Base-by-base conservation (phyloP, 371 early-diverging fungal genomes). In the Globomyces sp. region DNA sequence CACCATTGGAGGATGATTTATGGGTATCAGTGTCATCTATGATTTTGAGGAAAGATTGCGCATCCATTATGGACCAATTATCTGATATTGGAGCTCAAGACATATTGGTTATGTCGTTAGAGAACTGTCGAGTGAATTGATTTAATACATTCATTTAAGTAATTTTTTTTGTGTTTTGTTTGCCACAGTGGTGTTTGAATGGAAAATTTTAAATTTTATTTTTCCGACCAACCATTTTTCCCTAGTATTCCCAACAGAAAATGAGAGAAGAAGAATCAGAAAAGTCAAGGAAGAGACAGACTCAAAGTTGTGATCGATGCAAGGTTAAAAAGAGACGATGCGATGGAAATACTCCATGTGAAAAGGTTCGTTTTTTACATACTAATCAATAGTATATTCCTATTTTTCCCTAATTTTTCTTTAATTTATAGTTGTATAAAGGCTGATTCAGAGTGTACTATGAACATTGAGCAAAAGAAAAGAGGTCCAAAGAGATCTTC, bases 21-120 rank as follows among this genome's bases (percentile, higher is more conserved):
- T 96, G 96, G 96, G 92, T 92, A 2, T 92, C 93, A 1, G 92
- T 98, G 37, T 86, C 86, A 45, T 83, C 89, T 53, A 96, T 98
- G 98, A 88, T 98, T 39, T 75, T 80, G 42, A 91, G 89, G 75
- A 79, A 81, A 57, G 67, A 82, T 42, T 84, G 89, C 51, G 95
- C 89, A 2, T 89, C 91, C 50, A 86, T 90, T 11, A 93, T 98
- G 93, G 98, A 98, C 67, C 71, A 80, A 68, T 78, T 98, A 69
- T 86, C 89, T 68, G 88, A 84, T n/a, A 78, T 89, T 62, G 96
- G 96, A n/a, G 98, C 96, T 1, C 84, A 85, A 3, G 98, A 98
- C 73, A 94, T 98, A 51, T 75, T 98, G 65, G 86, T 96, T 44
- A 68, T 73, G n/a, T 63, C 72, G 43, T 73, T 79, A 36, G 69